Percentiles rank a stretch among this genome's conserved stretches.
These are phyloP conservation scores for Stephanodiscus minutulus DNA, from an alignment of 108 stramenopile genomes.

Conservation along the genomic window DNA sequence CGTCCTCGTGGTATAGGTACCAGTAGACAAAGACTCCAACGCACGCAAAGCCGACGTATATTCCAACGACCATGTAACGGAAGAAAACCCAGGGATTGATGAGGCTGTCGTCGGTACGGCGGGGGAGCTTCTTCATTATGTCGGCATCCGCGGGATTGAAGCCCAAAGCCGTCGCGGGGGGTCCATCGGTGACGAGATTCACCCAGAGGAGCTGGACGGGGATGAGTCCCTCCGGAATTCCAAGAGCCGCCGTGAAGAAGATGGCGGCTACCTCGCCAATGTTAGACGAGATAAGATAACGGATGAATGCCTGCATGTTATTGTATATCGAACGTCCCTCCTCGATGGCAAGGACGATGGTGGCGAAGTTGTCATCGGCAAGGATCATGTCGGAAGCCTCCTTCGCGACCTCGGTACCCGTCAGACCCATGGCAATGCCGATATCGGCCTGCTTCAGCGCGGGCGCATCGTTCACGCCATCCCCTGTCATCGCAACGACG, in stretches of 20 bases:
- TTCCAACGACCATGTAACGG: conserved; percentile 92
- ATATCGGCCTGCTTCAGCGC: conserved; percentile 92
- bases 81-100: conserved; percentile 95
- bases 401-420: conserved; percentile 98
- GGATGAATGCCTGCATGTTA: conserved; percentile 98
- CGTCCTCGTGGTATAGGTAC: conserved; percentile 56
- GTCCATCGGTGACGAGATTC: conserved; percentile 98
- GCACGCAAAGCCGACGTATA: conserved; percentile 96
- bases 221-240: conserved; percentile 94
- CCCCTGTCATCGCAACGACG: conserved; percentile 93
- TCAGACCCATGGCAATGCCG: conserved; percentile 94
- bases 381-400: conserved; percentile 99
- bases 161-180: conserved; percentile 97
- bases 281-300: conserved; percentile 97
- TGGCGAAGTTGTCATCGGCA: conserved; percentile 98
- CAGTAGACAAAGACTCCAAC: conserved; percentile 91
- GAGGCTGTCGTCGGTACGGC: conserved; percentile 91
- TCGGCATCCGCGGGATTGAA: conserved; percentile 90
- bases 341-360: conserved; percentile 97
- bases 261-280: conserved; percentile 97
- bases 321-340: conserved; percentile 98
- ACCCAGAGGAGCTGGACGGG: conserved; percentile 99
- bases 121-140: conserved; percentile 81
- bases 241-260: conserved; percentile 92
- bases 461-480: conserved; percentile 96